Evolutionary conservation across 1,139 yeast genomes (phyloP).

Genomic region (Yamadazyma buinensis): DNA sequence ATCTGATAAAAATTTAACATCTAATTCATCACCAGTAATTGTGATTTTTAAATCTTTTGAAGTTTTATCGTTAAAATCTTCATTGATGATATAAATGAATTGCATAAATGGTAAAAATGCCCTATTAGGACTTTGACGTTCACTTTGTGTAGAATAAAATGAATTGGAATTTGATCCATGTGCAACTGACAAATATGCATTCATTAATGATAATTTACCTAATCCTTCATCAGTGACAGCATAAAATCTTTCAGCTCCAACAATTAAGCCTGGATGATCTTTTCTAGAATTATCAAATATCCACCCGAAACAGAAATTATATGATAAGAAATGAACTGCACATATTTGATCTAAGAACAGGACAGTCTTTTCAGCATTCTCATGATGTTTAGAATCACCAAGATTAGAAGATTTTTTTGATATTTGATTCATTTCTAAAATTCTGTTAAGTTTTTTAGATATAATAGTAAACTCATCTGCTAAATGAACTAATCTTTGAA

Average conservation of each 20-base stretch:
- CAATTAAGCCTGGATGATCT: constrained; percentile 61
- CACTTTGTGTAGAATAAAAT: constrained; percentile 48
- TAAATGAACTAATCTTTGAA: constrained; percentile 33
- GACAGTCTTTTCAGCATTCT: no score
- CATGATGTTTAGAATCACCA: background rate
- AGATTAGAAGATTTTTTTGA: background rate
- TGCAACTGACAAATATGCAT: constrained; percentile 64
- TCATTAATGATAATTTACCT: constrained; percentile 64
- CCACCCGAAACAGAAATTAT: constrained; percentile 77
- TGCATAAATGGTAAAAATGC: constrained; percentile 70
- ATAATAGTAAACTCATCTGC: constrained; percentile 12
- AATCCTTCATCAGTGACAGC: constrained; percentile 57
- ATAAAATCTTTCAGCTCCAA: constrained; percentile 71
- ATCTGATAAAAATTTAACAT: constrained; percentile 56
- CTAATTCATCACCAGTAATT: constrained; percentile 64
- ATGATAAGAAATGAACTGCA: constrained; percentile 57
- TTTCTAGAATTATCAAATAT: constrained; percentile 46
- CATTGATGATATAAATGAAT: constrained; percentile 45
- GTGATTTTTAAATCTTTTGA: constrained; percentile 35
- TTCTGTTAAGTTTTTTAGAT: constrained; percentile 3
- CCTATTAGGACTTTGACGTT: constrained; percentile 48
- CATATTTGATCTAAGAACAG: constrained; percentile 19
- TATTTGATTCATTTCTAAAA: background rate
- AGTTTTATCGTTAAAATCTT: constrained; percentile 18
- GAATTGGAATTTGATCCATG: constrained; percentile 52